Percentiles rank a stretch among this genome's conserved stretches.
Conservation (phyloP, 2,329 filamentous ascomycete species). For the Fusarium buharicum region DNA sequence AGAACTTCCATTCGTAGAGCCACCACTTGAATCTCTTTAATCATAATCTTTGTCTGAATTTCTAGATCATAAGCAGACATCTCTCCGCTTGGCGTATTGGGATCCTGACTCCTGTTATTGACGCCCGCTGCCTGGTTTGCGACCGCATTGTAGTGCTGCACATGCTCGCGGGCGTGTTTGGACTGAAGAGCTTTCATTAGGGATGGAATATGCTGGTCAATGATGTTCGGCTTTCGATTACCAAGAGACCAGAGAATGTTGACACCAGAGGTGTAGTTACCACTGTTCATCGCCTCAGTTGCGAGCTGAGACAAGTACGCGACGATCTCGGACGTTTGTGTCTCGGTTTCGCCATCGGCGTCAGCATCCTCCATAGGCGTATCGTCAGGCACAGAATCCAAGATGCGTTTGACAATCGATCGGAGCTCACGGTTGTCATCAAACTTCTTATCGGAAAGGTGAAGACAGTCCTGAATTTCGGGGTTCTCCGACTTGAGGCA, state of each 20-base stretch:
- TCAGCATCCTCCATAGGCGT: conserved; percentile 77
- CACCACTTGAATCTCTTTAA: conserved; percentile 94
- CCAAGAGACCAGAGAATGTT: conserved; percentile 95
- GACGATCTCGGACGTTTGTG: conserved; percentile 86
- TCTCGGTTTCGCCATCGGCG: conserved; percentile 84
- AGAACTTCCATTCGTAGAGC: conserved; percentile 92
- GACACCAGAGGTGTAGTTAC: conserved; percentile 86
- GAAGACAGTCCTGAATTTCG: conserved; percentile 92
- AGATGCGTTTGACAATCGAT: conserved; percentile 81
- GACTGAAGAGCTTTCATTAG: conserved; percentile 94
- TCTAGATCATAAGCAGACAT: conserved; percentile 82
- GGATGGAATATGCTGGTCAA: conserved; percentile 87
- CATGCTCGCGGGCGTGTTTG: conserved; percentile 93
- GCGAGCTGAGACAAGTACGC: conserved; percentile 85
- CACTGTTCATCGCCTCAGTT: conserved; percentile 84
- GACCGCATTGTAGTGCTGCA: conserved; percentile 75
- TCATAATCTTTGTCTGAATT: conserved; percentile 88
- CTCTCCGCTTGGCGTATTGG: conserved; percentile 63
- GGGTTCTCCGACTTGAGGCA: conserved; percentile 86
- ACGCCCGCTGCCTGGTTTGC: conserved; percentile 61
- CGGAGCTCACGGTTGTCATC: conserved; percentile 77
- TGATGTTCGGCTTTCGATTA: conserved; percentile 82
- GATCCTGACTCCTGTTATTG: conserved; percentile 61
- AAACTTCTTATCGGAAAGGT: conserved; percentile 75
- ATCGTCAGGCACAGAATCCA: conserved; percentile 88